phyloP scores from a whole-genome alignment of 2,329 filamentous ascomycete genomes.

The Ophiostoma himal-ulmi region DNA sequence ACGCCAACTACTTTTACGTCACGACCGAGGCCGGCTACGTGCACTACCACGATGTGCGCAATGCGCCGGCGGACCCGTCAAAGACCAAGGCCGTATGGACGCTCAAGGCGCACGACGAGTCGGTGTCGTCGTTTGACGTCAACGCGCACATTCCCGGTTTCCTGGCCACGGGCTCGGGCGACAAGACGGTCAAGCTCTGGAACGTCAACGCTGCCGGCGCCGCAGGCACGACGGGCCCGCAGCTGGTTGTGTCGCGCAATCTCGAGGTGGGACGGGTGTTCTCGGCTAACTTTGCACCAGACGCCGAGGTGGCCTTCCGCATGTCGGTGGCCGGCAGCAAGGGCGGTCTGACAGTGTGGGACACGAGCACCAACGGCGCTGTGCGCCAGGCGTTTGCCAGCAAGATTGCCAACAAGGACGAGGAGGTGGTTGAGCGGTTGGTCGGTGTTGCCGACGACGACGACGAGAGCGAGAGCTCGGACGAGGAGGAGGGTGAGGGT shows the following conservation, averaged over 20 bases:
- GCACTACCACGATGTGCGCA: constrained; percentile 84
- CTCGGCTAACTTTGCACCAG: constrained; percentile 81
- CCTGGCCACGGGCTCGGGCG: constrained; percentile 86
- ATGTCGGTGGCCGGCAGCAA: constrained; percentile 92
- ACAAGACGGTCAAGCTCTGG: constrained; percentile 96
- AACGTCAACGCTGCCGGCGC: constrained; percentile 62
- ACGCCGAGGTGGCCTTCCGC: constrained; percentile 83
- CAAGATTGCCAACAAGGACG: constrained; percentile 52
- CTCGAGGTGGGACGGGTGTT: constrained; percentile 94
- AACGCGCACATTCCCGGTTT: constrained; percentile 86
- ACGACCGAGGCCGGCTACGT: constrained; percentile 88
- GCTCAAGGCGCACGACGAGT: constrained; percentile 89
- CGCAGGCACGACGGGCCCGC: constrained; percentile 52
- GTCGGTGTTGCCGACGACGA: constrained; percentile 66
- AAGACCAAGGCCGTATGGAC: constrained; percentile 86
- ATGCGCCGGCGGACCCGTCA: constrained; percentile 64
- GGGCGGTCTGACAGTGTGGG: constrained; percentile 89
- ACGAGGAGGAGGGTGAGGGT: constrained; percentile 41
- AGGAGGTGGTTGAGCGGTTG: constrained; percentile 63
- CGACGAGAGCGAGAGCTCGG: constrained; percentile 44
- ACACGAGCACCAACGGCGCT: constrained; percentile 85
- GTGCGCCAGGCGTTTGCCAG: constrained; percentile 79
- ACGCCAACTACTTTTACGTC: constrained; percentile 89
- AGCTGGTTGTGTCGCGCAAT: constrained; percentile 86
- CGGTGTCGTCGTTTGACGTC: constrained; percentile 86